Evolutionary conservation across 1,139 yeast species (phyloP), one percentile per base, ranked within the genome.

Genomic region (Geotrichum klebahnii): DNA sequence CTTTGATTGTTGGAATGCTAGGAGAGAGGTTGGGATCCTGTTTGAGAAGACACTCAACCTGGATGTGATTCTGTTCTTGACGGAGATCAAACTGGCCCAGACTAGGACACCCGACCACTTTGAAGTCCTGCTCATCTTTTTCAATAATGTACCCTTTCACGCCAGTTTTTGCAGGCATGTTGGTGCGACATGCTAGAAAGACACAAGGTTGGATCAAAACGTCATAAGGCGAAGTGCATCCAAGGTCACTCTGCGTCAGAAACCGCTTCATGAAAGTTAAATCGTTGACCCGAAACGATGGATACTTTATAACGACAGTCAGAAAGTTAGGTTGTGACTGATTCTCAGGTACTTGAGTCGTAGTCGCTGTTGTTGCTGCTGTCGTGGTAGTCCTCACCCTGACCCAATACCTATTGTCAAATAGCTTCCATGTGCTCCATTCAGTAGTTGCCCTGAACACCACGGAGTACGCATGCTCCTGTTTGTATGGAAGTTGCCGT

Each of bases 391-490:
- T n/a, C n/a, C n/a, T n/a, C 69, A 44, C 46, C 3, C 46, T 35
- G 14, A 49, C 33, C 52, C 52, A 49, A 65, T 42, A 67, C 67
- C 50, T 66, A 59, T 56, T 79, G 80, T 81, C 82, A 80, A 32
- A 65, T 65, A 31, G 77, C 61, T 1, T 72, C 75, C 1, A 61
- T 57, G 12, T 55, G 56, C 38, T 38, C 49, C 49, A 45, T n/a
- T 38, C 39, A 20, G n/a, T 12, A 17, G 24, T 37, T 22, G 44
- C 39, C 8, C 38, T 24, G 9, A 45, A 22, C 14, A 31, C 8
- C 38, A 31, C 29, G 5, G 26, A 17, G 33, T 16, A 12, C 12
- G 23, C 44, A n/a, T 32, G 16, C 10, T 33, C 31, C 32, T 17
- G 14, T 28, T 19, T 17, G 35, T 33, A 26, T 20, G 50, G 50